Base-by-base conservation (phyloP, 108 stramenopile genomes). In the Schizochytrium sp. region DNA sequence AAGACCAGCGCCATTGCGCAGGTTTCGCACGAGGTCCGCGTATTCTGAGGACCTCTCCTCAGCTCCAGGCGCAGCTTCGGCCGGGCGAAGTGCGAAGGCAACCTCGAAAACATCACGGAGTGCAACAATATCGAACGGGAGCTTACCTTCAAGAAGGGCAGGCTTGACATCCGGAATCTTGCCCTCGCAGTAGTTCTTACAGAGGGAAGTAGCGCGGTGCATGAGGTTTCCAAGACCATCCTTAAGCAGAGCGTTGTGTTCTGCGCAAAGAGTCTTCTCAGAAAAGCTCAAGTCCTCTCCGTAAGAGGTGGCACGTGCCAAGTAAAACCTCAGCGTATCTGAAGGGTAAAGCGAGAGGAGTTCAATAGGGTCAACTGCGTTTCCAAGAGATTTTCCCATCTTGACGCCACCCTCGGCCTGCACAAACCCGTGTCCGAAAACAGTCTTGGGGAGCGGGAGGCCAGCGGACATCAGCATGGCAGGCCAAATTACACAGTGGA, bases 401-500 rank as follows among this genome's bases (percentile, higher is more conserved):
- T 99, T 99, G 90, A 97, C 96, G n/a, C 99, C 99, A 46, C 97
- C 98, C 72, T 93, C 94, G 83, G 97, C 98, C 89, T 96, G 96
- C 89, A 99, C 96, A 92, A 99, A 98, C 45, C 98, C 98, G 92
- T 99, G 98, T 13, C 97, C 97, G 92, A 96, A 99, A 40, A 99
- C 96, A 4, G 96, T 92, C 87, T 94, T 96, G 64, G 99, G 98
- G 56, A 98, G 93, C 2, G 96, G 94, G 28, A 99, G 61, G 42
- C 92, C 95, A 2, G 98, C 99, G 13, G 96, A 96, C 97, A 98
- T 97, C 90, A 99, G 96, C 46, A 99, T 94, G 91, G 96, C 97
- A 42, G 98, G 98, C 99, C 99, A 99, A 91, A 98, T 98, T 44
- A 99, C 97, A 4, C 96, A 95, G 90, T 99, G 99, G 91, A 99